phyloP scores from a whole-genome alignment of 176 grass and related monocot genomes.

The Echinochloa phyllopogon region DNA sequence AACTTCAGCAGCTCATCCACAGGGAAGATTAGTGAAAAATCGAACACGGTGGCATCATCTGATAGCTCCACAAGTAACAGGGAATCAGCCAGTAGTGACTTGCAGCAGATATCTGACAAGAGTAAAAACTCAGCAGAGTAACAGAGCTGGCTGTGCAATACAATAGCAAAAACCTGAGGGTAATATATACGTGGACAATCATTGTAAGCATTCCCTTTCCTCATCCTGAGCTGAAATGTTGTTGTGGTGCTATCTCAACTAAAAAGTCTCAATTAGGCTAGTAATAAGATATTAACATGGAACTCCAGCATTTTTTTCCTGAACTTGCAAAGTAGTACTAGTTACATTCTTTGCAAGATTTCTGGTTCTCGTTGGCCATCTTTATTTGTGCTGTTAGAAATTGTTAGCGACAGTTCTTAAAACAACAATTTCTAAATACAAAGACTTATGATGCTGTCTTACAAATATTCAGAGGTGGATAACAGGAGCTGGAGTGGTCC shows the following conservation, averaged over 20 bases:
- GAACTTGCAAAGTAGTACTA: neutral
- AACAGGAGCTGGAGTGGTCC: neutral
- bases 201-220: slow-evolving; percentile 14
- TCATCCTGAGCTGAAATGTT: neutral
- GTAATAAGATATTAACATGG: neutral
- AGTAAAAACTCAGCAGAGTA: slow-evolving; percentile 64
- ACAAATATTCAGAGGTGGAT: neutral
- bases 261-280: neutral
- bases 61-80: slow-evolving; percentile 48
- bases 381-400: neutral
- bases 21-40: slow-evolving; percentile 52
- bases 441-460: neutral
- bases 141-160: slow-evolving; percentile 11
- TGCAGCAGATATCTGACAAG: slow-evolving; percentile 61
- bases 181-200: neutral
- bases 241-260: neutral
- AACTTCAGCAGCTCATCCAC: slow-evolving; percentile 42
- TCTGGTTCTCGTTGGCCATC: neutral
- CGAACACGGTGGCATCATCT: slow-evolving; percentile 46
- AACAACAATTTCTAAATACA: no score
- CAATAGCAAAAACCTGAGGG: slow-evolving; percentile 9
- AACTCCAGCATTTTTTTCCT: neutral
- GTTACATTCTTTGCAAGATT: neutral
- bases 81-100: slow-evolving; percentile 51
- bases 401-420: no score